Percentiles rank a stretch among this genome's conserved stretches.
These are phyloP conservation scores for Trichoderma erinaceum DNA, from an alignment of 495 filamentous ascomycete genomes.

Conservation along the genomic window DNA sequence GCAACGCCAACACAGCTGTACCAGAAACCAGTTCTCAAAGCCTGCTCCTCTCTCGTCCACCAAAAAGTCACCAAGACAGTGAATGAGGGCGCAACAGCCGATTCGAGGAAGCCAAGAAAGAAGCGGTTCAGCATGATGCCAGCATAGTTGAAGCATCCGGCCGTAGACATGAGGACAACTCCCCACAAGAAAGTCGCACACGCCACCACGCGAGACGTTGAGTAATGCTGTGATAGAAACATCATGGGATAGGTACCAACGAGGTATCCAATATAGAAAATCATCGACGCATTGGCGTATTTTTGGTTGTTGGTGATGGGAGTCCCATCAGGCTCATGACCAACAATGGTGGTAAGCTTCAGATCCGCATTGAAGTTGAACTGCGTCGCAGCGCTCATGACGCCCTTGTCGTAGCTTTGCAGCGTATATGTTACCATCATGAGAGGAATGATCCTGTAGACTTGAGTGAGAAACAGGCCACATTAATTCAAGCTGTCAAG, in stretches of 20 bases:
- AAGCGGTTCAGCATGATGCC: slow-evolving; percentile 40
- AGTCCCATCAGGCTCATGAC: slow-evolving; percentile 24
- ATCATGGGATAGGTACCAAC: slow-evolving; percentile 41
- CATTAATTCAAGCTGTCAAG: neutral
- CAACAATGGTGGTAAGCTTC: slow-evolving; percentile 24
- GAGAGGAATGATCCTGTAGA: slow-evolving; percentile 42
- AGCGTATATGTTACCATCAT: slow-evolving; percentile 45
- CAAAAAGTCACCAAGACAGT: slow-evolving; percentile 41
- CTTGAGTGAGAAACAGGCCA: neutral
- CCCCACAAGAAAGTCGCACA: slow-evolving; percentile 29
- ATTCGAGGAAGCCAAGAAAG: slow-evolving; percentile 43
- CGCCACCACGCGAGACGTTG: slow-evolving; percentile 40
- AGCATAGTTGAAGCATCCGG: slow-evolving; percentile 32
- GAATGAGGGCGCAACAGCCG: slow-evolving; percentile 39
- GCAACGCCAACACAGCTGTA: slow-evolving; percentile 40
- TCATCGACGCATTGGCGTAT: slow-evolving; percentile 31
- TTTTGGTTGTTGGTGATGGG: neutral
- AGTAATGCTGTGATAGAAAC: slow-evolving; percentile 38
- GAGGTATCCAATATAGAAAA: slow-evolving; percentile 47
- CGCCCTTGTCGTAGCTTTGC: slow-evolving; percentile 38
- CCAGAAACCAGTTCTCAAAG: slow-evolving; percentile 43
- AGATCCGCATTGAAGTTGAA: slow-evolving; percentile 38
- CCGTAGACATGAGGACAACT: slow-evolving; percentile 25
- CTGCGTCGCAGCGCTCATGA: slow-evolving; percentile 32
- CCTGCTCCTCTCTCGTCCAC: slow-evolving; percentile 43